Base-by-base conservation (phyloP, 805 yeast species). In the Kregervanrija fluxuum region DNA sequence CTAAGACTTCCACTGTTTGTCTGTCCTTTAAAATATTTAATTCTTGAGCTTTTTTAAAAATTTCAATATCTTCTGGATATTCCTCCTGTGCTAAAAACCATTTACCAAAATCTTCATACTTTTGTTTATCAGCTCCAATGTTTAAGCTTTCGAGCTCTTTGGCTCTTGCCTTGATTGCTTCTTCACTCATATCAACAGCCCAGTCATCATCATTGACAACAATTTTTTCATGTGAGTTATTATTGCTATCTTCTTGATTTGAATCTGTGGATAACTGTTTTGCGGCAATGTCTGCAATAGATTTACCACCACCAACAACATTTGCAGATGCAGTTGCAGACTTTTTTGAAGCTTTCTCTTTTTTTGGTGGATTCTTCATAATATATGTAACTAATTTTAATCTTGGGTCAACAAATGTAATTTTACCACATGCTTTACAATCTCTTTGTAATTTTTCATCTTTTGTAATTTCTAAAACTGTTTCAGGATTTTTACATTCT, bases 391-490 rank as follows among this genome's bases (percentile, higher is more conserved):
- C 77, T 53, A 91, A 74, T 70, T 86, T 90, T 65, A 85, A 93
- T 64, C 93, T 77, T 49, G 86, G 81, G 58, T 90, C 96, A 56
- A 90, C 79, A 43, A 73, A 73, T 17, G 95, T 79, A 63, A 91
- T 77, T 64, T 82, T 80, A 70, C 99, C 99, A 75, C 99, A 93
- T 16, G 99, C 99, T 66, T 93, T 93, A 75, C 99, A 93, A 67
- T 93, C 97, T 68, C 89, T 82, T 55, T 81, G 82, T 61, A 93
- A 71, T 54, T 72, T 73, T 37, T 82, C 93, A 53, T 79, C 82
- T 55, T 81, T 84, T 57, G 82, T 80, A 55, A 93, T 74, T 54
- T 81, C 74, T 62, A 90, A 82, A 62, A 88, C 97, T 17, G 99
- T 93, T 70, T 93, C 99, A 39, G 99, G 99, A 70, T 93, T 93